Evolutionary conservation across 2,329 filamentous ascomycete species (phyloP), one percentile per base, ranked within the genome.

Genomic region (Lasiodiplodia citricola): DNA sequence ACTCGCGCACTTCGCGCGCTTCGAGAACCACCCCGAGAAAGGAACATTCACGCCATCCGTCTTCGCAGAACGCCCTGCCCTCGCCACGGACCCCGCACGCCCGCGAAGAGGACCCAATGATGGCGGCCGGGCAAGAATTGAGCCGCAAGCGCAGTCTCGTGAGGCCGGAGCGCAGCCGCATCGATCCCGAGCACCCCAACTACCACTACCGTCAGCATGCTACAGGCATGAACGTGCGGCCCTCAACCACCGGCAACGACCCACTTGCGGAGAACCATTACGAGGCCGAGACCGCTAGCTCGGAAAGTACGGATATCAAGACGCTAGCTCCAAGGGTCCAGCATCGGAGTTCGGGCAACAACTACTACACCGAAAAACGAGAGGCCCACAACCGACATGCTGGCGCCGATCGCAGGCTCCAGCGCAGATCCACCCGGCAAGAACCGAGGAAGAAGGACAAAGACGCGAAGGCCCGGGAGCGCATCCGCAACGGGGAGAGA

Each of bases 141-240:
- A 79, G 81, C 70, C 89, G 94, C 74, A 98, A 98, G 82, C 90
- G 92, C 78, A 97, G 93, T 79, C 84, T 99, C 71, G 90, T 99
- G 76, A 87, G 92, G 70, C 96, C 96, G 0, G 96, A 99, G 81
- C 89, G 96, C 72, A 91, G 91, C 75, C 89, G 92, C 73, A 93
- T 97, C 73, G 92, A 94, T 74, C 90, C 87, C 72, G 92, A 94
- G 74, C 94, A 98, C 78, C 94, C 94, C 16, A 96, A 98, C 79
- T 99, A 97, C 77, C 88, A 97, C 81, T 99, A 99, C 81, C 90
- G 93, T 73, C 92, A 97, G 79, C 94, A 97, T 87, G 94, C 96
- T 11, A 92, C 94, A 75, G 92, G 95, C 72, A 97, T 99, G 94
- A 87, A 91, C 67, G 91, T 94, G 5, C 85, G 93, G 72, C 96